Evolutionary conservation across 176 grass and related monocot genomes (phyloP).

Genomic region (Cenchrus americanus): DNA sequence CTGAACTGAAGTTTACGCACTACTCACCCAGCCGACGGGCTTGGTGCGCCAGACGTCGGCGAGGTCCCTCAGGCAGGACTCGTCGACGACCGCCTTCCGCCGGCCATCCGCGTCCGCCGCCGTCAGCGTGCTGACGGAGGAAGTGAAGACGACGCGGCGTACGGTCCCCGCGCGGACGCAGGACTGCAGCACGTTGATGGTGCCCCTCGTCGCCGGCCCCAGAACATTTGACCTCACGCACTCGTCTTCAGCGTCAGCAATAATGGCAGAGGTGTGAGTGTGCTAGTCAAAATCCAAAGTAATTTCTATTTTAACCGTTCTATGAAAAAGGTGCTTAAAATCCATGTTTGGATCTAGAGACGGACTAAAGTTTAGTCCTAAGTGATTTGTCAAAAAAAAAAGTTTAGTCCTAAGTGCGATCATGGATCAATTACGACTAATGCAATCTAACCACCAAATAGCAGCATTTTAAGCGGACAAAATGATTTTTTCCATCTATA

Average conservation of each 20-base stretch:
- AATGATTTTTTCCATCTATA: no score
- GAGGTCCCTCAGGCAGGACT: constrained; percentile 56
- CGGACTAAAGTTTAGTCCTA: no score
- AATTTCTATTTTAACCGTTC: no score
- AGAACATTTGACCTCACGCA: constrained; percentile 59
- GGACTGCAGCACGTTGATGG: constrained; percentile 71
- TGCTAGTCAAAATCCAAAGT: not conserved
- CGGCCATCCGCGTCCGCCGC: constrained; percentile 31
- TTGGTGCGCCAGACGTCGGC: constrained; percentile 68
- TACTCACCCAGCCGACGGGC: constrained; percentile 72
- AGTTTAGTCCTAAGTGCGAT: no score
- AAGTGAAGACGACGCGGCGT: constrained; percentile 77
- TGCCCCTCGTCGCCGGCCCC: constrained; percentile 65
- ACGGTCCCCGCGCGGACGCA: constrained; percentile 59
- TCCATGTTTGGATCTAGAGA: no score
- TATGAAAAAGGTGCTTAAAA: no score
- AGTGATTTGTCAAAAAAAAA: no score
- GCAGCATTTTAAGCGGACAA: no score
- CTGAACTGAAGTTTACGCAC: not conserved
- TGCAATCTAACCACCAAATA: no score
- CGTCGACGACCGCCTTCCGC: constrained; percentile 60
- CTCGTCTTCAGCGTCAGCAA: constrained; percentile 47
- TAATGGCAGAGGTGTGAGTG: not conserved
- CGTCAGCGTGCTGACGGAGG: constrained; percentile 85
- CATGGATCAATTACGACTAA: no score